These are phyloP conservation scores for Croton laevigatus DNA, from an alignment of 441 rosid genomes.

Conservation along the genomic window DNA sequence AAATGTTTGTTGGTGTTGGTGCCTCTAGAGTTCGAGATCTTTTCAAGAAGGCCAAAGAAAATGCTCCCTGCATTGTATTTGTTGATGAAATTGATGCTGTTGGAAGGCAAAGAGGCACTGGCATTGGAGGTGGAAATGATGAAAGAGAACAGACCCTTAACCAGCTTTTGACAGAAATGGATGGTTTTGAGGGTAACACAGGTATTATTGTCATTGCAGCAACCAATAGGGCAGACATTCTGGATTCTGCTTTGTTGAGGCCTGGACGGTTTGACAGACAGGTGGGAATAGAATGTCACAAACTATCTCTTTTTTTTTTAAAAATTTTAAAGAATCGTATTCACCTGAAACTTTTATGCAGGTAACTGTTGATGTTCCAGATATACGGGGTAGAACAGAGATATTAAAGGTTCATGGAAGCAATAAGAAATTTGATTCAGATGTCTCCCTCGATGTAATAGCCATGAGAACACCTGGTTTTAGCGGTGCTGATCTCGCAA, in stretches of 20 bases:
- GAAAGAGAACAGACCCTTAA: slow-evolving; percentile 94
- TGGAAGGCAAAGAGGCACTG: slow-evolving; percentile 90
- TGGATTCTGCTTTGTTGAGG: slow-evolving; percentile 86
- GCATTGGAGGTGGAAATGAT: slow-evolving; percentile 95
- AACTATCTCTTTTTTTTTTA: background rate
- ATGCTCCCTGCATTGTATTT: slow-evolving; percentile 92
- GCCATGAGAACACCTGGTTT: slow-evolving; percentile 98
- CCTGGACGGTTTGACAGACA: slow-evolving; percentile 96
- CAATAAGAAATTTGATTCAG: slow-evolving; percentile 83
- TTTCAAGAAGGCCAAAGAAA: slow-evolving; percentile 92
- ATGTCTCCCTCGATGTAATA: slow-evolving; percentile 85
- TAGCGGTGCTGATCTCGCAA: slow-evolving; percentile 97
- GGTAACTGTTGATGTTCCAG: slow-evolving; percentile 91
- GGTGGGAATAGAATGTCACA: slow-evolving; percentile 32
- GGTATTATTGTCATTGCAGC: slow-evolving; percentile 91
- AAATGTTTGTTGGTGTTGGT: slow-evolving; percentile 99
- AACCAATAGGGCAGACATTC: slow-evolving; percentile 89
- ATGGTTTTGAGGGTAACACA: slow-evolving; percentile 92
- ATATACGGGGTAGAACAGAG: slow-evolving; percentile 84
- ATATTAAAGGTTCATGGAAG: slow-evolving; percentile 82
- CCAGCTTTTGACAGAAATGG: slow-evolving; percentile 95
- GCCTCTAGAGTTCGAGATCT: slow-evolving; percentile 95
- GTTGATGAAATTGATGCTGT: slow-evolving; percentile 97
- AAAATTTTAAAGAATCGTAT: background rate
- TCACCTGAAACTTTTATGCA: slow-evolving; percentile 30